Conservation (phyloP, 352 stramenopile species). For the Phytophthora meadii region DNA sequence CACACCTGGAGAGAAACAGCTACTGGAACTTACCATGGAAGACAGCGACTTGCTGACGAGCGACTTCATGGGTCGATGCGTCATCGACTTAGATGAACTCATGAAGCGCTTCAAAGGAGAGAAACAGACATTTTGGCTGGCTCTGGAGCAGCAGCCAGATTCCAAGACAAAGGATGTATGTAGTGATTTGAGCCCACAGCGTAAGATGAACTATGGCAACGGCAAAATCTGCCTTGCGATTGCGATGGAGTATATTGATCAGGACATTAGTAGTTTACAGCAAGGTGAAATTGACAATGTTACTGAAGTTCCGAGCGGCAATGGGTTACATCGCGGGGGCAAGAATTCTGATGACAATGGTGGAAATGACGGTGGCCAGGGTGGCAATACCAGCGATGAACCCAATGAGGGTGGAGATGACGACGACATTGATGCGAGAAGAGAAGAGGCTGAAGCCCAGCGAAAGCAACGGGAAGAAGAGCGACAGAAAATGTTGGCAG, state of each 20-base stretch:
- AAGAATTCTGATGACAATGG: slow-evolving; percentile 18
- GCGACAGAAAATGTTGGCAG: slow-evolving; percentile 74
- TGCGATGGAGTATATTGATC: slow-evolving; percentile 63
- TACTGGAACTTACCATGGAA: slow-evolving; percentile 66
- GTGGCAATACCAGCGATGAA: slow-evolving; percentile 42
- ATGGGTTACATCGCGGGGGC: slow-evolving; percentile 39
- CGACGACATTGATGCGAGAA: slow-evolving; percentile 39
- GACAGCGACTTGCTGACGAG: slow-evolving; percentile 73
- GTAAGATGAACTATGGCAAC: slow-evolving; percentile 54
- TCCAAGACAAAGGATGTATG: slow-evolving; percentile 34
- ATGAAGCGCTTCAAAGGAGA: slow-evolving; percentile 44
- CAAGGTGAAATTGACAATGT: slow-evolving; percentile 77
- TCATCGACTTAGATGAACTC: slow-evolving; percentile 76
- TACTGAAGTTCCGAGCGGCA: slow-evolving; percentile 56
- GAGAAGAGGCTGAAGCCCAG: slow-evolving; percentile 60
- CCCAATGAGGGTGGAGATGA: slow-evolving; percentile 41
- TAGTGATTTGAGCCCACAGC: slow-evolving; percentile 57
- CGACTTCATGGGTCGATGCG: slow-evolving; percentile 76
- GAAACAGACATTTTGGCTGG: slow-evolving; percentile 77
- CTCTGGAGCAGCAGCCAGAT: slow-evolving; percentile 58
- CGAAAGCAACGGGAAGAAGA: slow-evolving; percentile 74
- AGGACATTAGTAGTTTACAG: slow-evolving; percentile 58
- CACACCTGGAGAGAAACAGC: slow-evolving; percentile 42
- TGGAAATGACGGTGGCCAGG: slow-evolving; percentile 33
- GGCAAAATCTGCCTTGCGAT: slow-evolving; percentile 76